Conservation (phyloP, 202 grass and related monocot species). For the Dendrocalamus latiflorus region DNA sequence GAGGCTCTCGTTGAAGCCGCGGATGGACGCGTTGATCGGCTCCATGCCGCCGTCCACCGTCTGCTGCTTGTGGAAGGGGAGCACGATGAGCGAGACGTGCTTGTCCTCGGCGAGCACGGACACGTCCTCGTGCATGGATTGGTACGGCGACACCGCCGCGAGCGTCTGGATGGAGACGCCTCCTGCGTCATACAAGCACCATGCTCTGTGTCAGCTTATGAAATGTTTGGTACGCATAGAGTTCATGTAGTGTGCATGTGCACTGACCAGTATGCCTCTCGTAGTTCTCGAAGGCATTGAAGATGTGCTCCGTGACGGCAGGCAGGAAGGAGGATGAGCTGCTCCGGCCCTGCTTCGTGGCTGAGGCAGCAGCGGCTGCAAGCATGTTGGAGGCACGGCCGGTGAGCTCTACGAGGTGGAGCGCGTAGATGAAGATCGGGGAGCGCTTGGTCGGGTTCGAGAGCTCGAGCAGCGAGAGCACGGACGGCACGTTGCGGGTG, state of each 20-base stretch:
- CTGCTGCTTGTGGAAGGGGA: slow-evolving; percentile 90
- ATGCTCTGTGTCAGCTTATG: neutral
- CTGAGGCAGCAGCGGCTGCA: slow-evolving; percentile 30
- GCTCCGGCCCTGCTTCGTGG: slow-evolving; percentile 20
- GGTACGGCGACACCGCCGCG: slow-evolving; percentile 64
- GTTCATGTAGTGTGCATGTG: too few relatives aligned
- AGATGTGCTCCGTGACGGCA: slow-evolving; percentile 46
- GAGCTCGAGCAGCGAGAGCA: slow-evolving; percentile 63
- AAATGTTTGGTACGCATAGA: neutral
- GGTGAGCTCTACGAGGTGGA: slow-evolving; percentile 84
- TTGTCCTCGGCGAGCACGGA: slow-evolving; percentile 70
- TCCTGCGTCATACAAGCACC: neutral
- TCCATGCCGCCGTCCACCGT: slow-evolving; percentile 79
- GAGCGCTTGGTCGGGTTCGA: slow-evolving; percentile 57
- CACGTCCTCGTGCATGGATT: slow-evolving; percentile 79
- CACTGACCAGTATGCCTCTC: slow-evolving; percentile 32
- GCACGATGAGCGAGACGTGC: slow-evolving; percentile 66
- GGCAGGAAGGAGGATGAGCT: slow-evolving; percentile 3
- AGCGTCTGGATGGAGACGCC: slow-evolving; percentile 65
- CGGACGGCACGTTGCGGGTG: slow-evolving; percentile 65
- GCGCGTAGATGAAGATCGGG: slow-evolving; percentile 76
- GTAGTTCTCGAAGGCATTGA: slow-evolving; percentile 72
- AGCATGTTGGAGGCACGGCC: slow-evolving; percentile 74
- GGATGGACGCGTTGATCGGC: slow-evolving; percentile 50
- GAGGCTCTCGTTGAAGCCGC: slow-evolving; percentile 49